These are phyloP conservation scores for Naganishia albida DNA, from an alignment of 1,284 basidiomycete genomes.

Conservation along the genomic window DNA sequence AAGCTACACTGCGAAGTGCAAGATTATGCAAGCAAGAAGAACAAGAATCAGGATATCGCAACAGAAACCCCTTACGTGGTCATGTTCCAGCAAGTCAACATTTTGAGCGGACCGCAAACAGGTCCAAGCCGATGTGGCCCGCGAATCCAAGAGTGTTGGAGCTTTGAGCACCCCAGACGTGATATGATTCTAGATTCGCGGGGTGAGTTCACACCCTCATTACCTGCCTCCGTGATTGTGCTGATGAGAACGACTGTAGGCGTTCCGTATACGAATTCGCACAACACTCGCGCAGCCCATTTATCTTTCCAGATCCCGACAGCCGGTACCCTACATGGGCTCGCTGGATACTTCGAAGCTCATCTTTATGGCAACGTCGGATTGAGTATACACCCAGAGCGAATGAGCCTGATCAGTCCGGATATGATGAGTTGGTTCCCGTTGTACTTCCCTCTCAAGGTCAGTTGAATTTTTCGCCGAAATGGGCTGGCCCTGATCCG, in stretches of 20 bases:
- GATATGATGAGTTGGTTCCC: conserved; percentile 99
- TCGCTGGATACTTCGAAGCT: conserved; percentile 97
- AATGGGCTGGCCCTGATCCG: conserved; percentile 5
- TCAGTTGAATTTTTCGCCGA: conserved; percentile 64
- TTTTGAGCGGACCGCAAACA: conserved; percentile 70
- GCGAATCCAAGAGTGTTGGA: conserved; percentile 93
- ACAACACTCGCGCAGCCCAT: conserved; percentile 77
- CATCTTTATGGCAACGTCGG: conserved; percentile 85
- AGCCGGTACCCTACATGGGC: conserved; percentile 91
- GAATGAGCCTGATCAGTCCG: conserved; percentile 76
- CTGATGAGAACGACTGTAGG: conserved; percentile 56
- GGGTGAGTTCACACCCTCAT: conserved; percentile 58
- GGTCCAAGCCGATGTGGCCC: conserved; percentile 68
- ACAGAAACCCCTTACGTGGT: conserved; percentile 97
- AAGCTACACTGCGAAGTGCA: conserved; percentile 81
- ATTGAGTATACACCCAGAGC: conserved; percentile 90
- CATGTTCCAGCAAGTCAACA: conserved; percentile 90
- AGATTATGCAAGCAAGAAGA: conserved; percentile 59
- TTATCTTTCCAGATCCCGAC: conserved; percentile 91
- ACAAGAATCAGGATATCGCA: conserved; percentile 56
- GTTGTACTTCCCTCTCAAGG: conserved; percentile 91
- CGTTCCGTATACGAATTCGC: conserved; percentile 79
- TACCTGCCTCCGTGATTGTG: not conserved
- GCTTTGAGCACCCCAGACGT: conserved; percentile 87
- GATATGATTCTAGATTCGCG: conserved; percentile 71